Evolutionary conservation across 371 early-diverging fungal genomes (phyloP).

Genomic region (Chytridiales sp.): DNA sequence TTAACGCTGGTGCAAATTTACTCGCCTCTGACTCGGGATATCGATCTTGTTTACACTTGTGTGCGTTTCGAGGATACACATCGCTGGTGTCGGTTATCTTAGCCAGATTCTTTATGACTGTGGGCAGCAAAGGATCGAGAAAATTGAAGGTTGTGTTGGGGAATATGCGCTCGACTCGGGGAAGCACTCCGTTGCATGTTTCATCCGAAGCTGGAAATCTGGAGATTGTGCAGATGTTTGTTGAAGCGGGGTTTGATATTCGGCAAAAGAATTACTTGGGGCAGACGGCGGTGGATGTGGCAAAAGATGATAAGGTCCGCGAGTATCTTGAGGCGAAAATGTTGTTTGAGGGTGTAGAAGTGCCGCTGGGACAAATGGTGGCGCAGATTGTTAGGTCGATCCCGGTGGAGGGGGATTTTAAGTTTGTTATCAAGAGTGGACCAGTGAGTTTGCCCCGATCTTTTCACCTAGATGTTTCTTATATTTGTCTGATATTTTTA

Average conservation of each 20-base stretch:
- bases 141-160: neutral
- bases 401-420: neutral
- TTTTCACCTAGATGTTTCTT: neutral
- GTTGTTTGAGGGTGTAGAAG: slow-evolving; percentile 7
- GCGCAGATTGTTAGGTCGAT: slow-evolving; percentile 12
- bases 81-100: slow-evolving; percentile 12
- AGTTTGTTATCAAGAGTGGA: slow-evolving; percentile 14
- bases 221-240: slow-evolving; percentile 15
- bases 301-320: slow-evolving; percentile 13
- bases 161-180: slow-evolving; percentile 11
- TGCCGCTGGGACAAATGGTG: neutral
- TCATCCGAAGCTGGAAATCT: slow-evolving; percentile 24
- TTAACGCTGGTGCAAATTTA: slow-evolving; percentile 13
- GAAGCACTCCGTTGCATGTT: slow-evolving; percentile 31
- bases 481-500: neutral
- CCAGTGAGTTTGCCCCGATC: neutral
- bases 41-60: slow-evolving; percentile 24
- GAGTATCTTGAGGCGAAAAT: slow-evolving; percentile 21
- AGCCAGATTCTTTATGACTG: neutral
- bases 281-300: slow-evolving; percentile 21
- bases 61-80: slow-evolving; percentile 17
- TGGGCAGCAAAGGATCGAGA: neutral
- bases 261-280: slow-evolving; percentile 12
- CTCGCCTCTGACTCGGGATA: slow-evolving; percentile 12
- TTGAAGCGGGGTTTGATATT: slow-evolving; percentile 18